Base-by-base conservation (phyloP, 1,284 basidiomycete genomes). In the Tilletia walkeri region DNA sequence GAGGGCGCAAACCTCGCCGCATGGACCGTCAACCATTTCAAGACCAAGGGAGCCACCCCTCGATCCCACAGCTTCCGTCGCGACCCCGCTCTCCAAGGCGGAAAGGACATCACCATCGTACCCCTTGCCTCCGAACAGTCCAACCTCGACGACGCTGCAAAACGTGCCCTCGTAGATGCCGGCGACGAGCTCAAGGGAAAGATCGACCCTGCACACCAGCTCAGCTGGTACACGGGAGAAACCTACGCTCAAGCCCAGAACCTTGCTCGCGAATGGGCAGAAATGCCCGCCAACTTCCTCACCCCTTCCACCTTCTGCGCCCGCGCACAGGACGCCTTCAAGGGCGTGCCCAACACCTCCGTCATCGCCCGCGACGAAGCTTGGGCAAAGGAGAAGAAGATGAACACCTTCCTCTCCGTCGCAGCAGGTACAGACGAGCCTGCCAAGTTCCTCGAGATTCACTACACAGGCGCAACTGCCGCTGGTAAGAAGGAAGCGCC, bases 381-480 rank as follows among this genome's bases (percentile, higher is more conserved):
- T 90, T 94, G 93, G 92, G 92, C 91, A 12, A 86, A 88, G 69
- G 87, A 90, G 83, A 90, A 92, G 85, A 89, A 89, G 71, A 94
- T 94, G 93, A 90, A 89, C 76, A 89, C 90, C 1, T 94, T 95
- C 88, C 88, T 95, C 36, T 93, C 92, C 0, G 93, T 95, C 4
- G 90, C 92, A 7, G 89, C 90, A 71, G 93, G 93, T 39, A 90
- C 91, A 6, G 86, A 88, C 16, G 91, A 94, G 82, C 92, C 93
- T 4, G 89, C 91, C 67, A 93, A 92, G 82, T 89, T 95, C 84
- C 86, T 95, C 69, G 92, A 95, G 85, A 90, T 95, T 72, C 90
- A 91, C 84, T 95, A 95, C 87, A 90, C 90, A 53, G 93, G 92
- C 41, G 89, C 89, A 4, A 80, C 87, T 1, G 84, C 86, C 85